A percentile compares a stretch with the other conserved stretches of the same genome.
These are phyloP conservation scores for Apophysomyces trapeziformis DNA, from an alignment of 371 early-diverging fungal species.

Conservation along the genomic window DNA sequence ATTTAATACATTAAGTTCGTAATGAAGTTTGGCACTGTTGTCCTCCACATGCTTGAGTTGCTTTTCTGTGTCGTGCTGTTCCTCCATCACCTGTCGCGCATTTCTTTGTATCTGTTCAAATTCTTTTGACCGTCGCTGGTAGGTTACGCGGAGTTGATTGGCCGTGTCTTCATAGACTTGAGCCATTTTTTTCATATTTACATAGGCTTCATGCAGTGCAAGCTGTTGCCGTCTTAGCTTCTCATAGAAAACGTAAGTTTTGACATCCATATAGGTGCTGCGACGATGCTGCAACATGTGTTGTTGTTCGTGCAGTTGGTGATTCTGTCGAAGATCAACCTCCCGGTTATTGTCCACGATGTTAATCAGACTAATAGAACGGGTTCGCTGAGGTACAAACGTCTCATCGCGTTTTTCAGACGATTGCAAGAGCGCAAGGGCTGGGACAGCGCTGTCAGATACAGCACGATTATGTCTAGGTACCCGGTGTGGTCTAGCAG, in stretches of 20 bases:
- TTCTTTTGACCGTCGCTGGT: conserved; percentile 30
- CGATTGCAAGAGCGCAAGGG: background rate
- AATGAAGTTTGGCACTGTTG: conserved; percentile 47
- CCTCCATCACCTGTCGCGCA: conserved; percentile 31
- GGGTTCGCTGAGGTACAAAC: conserved; percentile 16
- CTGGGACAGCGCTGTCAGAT: conserved; percentile 21
- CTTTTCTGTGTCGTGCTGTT: conserved; percentile 36
- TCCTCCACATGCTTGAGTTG: conserved; percentile 45
- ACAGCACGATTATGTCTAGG: conserved; percentile 31
- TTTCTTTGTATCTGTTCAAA: conserved; percentile 36
- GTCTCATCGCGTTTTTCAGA: background rate
- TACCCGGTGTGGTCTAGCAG: conserved; percentile 18
- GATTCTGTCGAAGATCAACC: conserved; percentile 2
- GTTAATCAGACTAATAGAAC: conserved; percentile 23
- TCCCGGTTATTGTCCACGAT: background rate
- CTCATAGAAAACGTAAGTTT: conserved; percentile 45
- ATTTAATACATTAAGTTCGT: conserved; percentile 49
- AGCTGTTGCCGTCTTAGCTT: conserved; percentile 40
- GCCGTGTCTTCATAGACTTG: conserved; percentile 38
- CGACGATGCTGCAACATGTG: conserved; percentile 16
- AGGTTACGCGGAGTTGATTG: conserved; percentile 30
- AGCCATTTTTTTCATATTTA: conserved; percentile 32
- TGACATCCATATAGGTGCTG: conserved; percentile 33
- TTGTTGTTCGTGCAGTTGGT: background rate
- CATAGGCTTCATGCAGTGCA: conserved; percentile 23